phyloP scores from a whole-genome alignment of 106 monocot genomes.

The Hemerocallis citrina region DNA sequence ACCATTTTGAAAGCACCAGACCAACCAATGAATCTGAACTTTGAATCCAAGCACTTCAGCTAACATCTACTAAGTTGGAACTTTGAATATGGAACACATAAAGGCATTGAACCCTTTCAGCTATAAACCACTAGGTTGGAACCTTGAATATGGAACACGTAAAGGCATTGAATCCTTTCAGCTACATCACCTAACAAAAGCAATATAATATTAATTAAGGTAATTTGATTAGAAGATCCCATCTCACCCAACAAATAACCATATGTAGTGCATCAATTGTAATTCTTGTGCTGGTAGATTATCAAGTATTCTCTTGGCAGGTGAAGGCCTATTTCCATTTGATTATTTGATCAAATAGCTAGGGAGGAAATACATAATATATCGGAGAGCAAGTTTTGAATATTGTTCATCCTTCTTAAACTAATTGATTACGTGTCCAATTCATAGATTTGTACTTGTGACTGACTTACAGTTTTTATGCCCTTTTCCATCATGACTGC shows the following conservation, averaged over 20 bases:
- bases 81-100: conserved; percentile 28
- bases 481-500: conserved; percentile 23
- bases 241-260: neutral
- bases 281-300: too few species aligned
- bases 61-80: neutral
- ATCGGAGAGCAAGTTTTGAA: neutral
- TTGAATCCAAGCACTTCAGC: neutral
- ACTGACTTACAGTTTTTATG: conserved; percentile 34
- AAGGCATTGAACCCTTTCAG: conserved; percentile 44
- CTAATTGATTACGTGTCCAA: neutral
- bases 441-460: neutral
- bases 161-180: conserved; percentile 44
- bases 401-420: neutral
- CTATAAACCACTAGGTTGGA: neutral
- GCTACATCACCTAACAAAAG: conserved; percentile 36
- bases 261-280: too few species aligned
- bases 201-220: neutral
- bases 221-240: neutral
- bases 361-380: neutral
- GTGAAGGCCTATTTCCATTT: neutral
- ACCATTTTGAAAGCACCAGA: too few species aligned
- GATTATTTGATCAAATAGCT: neutral
- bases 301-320: too few species aligned
- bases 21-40: too few species aligned
- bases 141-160: conserved; percentile 29